Base-by-base conservation (phyloP, 1,139 yeast genomes). In the Taiozyma onychis region DNA sequence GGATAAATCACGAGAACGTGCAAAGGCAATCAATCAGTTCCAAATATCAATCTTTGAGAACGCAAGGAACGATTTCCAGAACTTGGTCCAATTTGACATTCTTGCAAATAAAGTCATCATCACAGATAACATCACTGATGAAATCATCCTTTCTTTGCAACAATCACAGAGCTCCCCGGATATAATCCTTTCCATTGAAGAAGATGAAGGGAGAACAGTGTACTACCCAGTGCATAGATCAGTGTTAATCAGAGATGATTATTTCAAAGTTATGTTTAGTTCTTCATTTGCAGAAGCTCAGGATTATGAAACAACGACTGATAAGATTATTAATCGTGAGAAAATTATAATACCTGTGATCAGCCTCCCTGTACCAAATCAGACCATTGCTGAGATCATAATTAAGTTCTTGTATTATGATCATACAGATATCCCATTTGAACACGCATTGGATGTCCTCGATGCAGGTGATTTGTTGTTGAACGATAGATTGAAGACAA, bases 211-310 rank as follows among this genome's bases (percentile, higher is more conserved):
- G 9, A 46, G 46, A 9, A 59, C 62, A 6, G 37, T 44, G 2
- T 75, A 72, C 52, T 85, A 80, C 58, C 89, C 93, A 0, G 81
- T 76, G 6, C 88, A 87, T 63, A 72, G 81, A 48, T 75, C 87
- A 0, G 76, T 86, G 51, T 63, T 87, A 39, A 67, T 75, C 9
- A 67, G 90, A 45, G 78, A 86, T 1, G 86, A 80, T 44, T 86
- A 83, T 62, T 87, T 80, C 62, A 79, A 75, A 51, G 75, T 83
- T 6, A 78, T 85, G 85, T 81, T 87, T 61, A 67, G 73, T 24
- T 80, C 88, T 3, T 64, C 68, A 21, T 75, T 74, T 46, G 51
- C 61, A 8, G 81, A 76, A 49, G 63, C 69, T 1, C 53, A 60
- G 3, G 51, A 57, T 6, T 69, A 64, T 50, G 49, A 51, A 3